Percentiles rank a stretch among this genome's conserved stretches.
Conservation (phyloP, 1,139 yeast genomes). For the Kodamaea derodonti region DNA sequence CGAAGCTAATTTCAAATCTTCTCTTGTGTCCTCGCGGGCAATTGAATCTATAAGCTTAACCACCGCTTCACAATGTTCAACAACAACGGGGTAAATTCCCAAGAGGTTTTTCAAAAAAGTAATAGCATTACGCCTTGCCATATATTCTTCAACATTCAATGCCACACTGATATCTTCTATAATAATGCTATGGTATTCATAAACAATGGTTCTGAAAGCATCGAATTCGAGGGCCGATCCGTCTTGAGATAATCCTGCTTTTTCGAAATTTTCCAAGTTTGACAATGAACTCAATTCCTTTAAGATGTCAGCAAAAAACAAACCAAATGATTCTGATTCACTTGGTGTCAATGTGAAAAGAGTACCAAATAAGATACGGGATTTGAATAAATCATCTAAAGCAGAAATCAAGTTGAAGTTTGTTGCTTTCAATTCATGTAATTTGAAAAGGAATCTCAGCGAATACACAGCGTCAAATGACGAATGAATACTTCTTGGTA, state of each 20-base stretch:
- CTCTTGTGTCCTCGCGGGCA: constrained; percentile 56
- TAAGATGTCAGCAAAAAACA: constrained; percentile 62
- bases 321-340: constrained; percentile 81
- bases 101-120: constrained; percentile 69
- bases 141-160: constrained; percentile 59
- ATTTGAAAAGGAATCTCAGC: constrained; percentile 55
- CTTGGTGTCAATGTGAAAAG: constrained; percentile 67
- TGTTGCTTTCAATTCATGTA: constrained; percentile 41
- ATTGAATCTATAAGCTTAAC: constrained; percentile 48
- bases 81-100: constrained; percentile 64
- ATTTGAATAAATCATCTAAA: constrained; percentile 48
- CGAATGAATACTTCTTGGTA: constrained; percentile 78
- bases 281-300: constrained; percentile 28
- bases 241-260: constrained; percentile 6
- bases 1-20: constrained; percentile 77
- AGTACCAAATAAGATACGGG: constrained; percentile 52
- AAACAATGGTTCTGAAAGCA: constrained; percentile 42
- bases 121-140: constrained; percentile 79
- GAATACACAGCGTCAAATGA: constrained; percentile 80
- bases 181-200: constrained; percentile 52
- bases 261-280: constrained; percentile 30
- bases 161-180: constrained; percentile 46
- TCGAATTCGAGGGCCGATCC: constrained; percentile 20
- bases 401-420: constrained; percentile 44
- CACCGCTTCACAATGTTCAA: constrained; percentile 60